A percentile compares a stretch with the other conserved stretches of the same genome.
These are phyloP conservation scores for Pulicaria dysenterica DNA, from an alignment of 129 eudicot genomes.

Conservation along the genomic window DNA sequence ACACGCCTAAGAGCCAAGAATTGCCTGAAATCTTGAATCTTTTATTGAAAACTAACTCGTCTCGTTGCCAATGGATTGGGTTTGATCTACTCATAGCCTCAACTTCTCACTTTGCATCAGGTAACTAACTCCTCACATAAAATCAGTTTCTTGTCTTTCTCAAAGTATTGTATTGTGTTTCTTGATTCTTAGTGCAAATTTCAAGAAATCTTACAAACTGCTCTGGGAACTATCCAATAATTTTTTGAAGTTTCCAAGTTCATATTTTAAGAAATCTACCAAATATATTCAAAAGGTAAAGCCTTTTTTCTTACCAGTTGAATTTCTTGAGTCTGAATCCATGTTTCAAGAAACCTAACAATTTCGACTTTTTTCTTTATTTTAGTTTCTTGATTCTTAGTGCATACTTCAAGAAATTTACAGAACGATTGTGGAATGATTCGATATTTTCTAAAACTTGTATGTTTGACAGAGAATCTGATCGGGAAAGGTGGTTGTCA, in stretches of 20 bases:
- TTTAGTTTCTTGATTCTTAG: background rate
- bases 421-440: background rate
- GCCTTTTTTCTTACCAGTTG: background rate
- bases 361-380: too few species aligned
- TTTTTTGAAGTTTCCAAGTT: background rate
- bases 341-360: background rate
- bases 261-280: background rate
- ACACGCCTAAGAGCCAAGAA: conserved; percentile 39
- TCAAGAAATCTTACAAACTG: background rate
- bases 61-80: conserved; percentile 62
- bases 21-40: conserved; percentile 56
- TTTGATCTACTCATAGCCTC: conserved; percentile 61
- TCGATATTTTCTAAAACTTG: background rate
- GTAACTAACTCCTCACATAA: conserved; percentile 32
- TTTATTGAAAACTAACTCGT: conserved; percentile 49
- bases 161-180: background rate
- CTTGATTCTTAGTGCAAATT: background rate
- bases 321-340: conserved; percentile 1
- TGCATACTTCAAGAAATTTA: background rate
- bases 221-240: background rate
- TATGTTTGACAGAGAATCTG: conserved; percentile 54
- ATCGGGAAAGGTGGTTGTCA: conserved; percentile 90
- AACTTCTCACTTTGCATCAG: conserved; percentile 77
- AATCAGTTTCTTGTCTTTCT: background rate
- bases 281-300: background rate